Conservation (phyloP, 2,329 filamentous ascomycete species). For the Colletotrichum sp. region DNA sequence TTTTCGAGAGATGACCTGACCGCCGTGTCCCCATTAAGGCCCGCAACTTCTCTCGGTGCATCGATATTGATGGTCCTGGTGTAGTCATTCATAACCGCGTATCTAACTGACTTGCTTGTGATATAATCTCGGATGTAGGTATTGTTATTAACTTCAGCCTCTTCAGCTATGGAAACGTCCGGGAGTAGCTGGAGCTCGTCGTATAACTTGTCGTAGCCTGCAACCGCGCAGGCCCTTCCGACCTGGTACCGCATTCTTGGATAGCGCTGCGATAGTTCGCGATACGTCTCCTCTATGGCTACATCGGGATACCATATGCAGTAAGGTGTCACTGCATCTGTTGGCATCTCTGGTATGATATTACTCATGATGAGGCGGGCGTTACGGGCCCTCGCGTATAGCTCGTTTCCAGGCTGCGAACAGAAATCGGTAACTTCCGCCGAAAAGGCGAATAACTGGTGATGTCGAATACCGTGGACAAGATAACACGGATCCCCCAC, state of each 20-base stretch:
- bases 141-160: conserved; percentile 33
- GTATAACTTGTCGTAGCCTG: conserved; percentile 38
- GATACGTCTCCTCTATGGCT: conserved; percentile 39
- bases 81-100: conserved; percentile 42
- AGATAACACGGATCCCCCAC: no score
- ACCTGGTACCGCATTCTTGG: conserved; percentile 40
- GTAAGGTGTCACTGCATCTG: conserved; percentile 32
- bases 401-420: rapidly evolving
- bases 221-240: conserved; percentile 42
- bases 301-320: conserved; percentile 46
- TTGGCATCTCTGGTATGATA: conserved; percentile 27
- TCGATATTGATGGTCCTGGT: background rate
- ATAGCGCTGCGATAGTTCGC: conserved; percentile 32
- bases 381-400: background rate
- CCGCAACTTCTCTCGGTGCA: background rate
- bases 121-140: conserved; percentile 34
- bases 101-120: conserved; percentile 29
- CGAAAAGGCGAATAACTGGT: background rate
- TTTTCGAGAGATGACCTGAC: background rate
- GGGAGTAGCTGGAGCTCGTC: conserved; percentile 38
- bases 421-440: rapidly evolving
- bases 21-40: background rate
- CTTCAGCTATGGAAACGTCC: conserved; percentile 39
- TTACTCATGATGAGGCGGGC: conserved; percentile 32
- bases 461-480: background rate